Base-by-base conservation (phyloP, 306 rosid species). In the Cucumis hystrix region DNA sequence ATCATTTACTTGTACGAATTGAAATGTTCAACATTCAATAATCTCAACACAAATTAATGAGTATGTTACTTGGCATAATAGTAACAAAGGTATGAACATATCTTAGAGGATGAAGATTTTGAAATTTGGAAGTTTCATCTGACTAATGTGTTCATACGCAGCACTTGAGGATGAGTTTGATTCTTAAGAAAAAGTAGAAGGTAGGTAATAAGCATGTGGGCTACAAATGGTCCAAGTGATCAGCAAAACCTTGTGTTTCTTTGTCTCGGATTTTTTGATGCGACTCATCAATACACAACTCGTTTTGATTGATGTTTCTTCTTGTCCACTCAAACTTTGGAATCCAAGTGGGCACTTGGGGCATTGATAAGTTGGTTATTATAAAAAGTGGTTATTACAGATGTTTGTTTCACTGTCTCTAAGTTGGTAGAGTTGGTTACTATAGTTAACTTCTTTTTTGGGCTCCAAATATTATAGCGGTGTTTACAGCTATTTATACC, bases 171-270 rank as follows among this genome's bases (percentile, higher is more conserved):
- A 80, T 83, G 81, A 82, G 60, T 58, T 75, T 67, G 65, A 65
- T 75, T 21, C 77, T 23, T 45, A 12, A 17, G 72, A 73, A 79
- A 79, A 82, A 84, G 58, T 8, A 49, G 79, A 76, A 71, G 81
- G 54, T 45, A 20, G 66, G 74, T 47, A 70, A 68, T 77, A 61
- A 62, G 83, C 79, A 75, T 55, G 75, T 64, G 87, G 81, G 54
- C 80, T 20, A 58, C 66, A 72, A 74, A 77, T 89, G 89, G 88
- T 84, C 86, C 84, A 81, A 67, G 65, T 80, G 71, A 72, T 80
- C 57, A 72, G 75, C 65, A 67, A 77, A 49, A 69, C 13, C 87
- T 79, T 74, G 16, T 76, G 80, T 79, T 82, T 82, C 82, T 67
- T 81, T 82, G 79, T 78, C 59, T 30, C 23, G 41, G 76, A 74